These are phyloP conservation scores for Gnomoniopsis sp. DNA, from an alignment of 2,329 filamentous ascomycete species.

Conservation along the genomic window DNA sequence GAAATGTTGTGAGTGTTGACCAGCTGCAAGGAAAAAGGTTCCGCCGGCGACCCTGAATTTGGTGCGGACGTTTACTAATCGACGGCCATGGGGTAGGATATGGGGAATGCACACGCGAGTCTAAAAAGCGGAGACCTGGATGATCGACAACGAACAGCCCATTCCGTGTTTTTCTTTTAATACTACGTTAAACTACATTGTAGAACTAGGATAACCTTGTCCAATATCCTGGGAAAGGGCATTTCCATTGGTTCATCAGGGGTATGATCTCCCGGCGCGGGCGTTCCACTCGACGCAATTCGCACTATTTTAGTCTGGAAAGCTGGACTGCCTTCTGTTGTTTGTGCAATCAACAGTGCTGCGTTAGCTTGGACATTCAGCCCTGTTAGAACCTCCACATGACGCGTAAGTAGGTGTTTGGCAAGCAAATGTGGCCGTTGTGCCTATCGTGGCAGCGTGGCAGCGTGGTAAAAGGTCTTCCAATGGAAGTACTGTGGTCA, in stretches of 20 bases:
- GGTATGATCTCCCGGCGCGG: neutral
- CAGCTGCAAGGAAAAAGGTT: neutral
- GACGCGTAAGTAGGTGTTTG: too few relatives aligned
- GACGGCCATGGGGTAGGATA: neutral
- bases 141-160: neutral
- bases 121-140: slow-evolving; percentile 12
- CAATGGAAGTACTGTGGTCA: too few relatives aligned
- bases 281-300: neutral
- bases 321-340: too few relatives aligned
- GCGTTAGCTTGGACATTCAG: too few relatives aligned
- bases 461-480: too few relatives aligned
- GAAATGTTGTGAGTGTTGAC: neutral
- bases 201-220: neutral
- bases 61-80: neutral
- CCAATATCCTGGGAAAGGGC: neutral
- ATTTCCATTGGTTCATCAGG: neutral
- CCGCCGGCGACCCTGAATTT: neutral
- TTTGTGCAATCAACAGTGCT: too few relatives aligned
- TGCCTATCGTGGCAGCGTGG: too few relatives aligned
- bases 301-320: too few relatives aligned
- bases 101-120: neutral
- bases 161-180: too few relatives aligned
- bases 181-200: too few relatives aligned
- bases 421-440: too few relatives aligned
- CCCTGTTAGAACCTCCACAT: too few relatives aligned